phyloP scores from a whole-genome alignment of 176 grass and related monocot genomes.

The maize (Zea mays) region Zm-B73-REFERENCE-NAM-5.0 NC_050100.1:65537501-65538000 shows the following conservation, averaged over 20 bases:
- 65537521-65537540: constrained; percentile 96
- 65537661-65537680: constrained; percentile 91
- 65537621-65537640: not conserved
- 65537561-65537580: not conserved
- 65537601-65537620: too few relatives aligned
- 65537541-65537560: constrained; percentile 52
- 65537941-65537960: constrained; percentile 86
- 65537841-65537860: constrained; percentile 39
- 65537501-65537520: constrained; percentile 78
- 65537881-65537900: constrained; percentile 92
- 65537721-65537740: constrained; percentile 77
- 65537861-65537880: constrained; percentile 88
- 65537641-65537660: constrained; percentile 63
- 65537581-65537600: too few relatives aligned
- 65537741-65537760: constrained; percentile 87
- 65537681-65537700: constrained; percentile 83
- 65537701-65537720: constrained; percentile 83
- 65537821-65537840: not conserved
- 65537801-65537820: too few relatives aligned
- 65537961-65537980: constrained; percentile 81
- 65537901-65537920: constrained; percentile 77
- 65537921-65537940: constrained; percentile 91
- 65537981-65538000: constrained; percentile 58
- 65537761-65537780: constrained; percentile 73
- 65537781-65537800: constrained; percentile 1